Evolutionary conservation across 331 rosid genomes (phyloP).

Genomic region (Cydonia oblonga): DNA sequence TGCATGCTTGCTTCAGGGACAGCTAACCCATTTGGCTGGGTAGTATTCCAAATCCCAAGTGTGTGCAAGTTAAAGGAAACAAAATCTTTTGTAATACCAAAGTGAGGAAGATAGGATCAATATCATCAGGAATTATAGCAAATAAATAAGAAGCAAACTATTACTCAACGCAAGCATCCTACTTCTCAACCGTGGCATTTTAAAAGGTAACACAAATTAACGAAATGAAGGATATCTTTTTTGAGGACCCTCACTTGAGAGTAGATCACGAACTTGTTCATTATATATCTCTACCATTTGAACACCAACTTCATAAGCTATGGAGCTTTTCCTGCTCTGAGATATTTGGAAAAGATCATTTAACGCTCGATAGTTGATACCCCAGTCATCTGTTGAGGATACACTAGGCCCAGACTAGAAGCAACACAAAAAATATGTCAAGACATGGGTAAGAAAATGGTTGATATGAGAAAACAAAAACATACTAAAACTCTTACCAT

Average conservation of each 20-base stretch:
- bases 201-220: neutral
- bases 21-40: constrained; percentile 98
- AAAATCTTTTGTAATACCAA: neutral
- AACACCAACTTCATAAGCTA: constrained; percentile 83
- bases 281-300: constrained; percentile 99
- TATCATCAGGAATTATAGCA: neutral
- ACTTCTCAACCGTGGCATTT: neutral
- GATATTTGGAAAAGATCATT: constrained; percentile 92
- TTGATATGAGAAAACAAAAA: neutral
- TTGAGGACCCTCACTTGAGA: constrained; percentile 62
- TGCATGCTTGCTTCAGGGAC: constrained; percentile 98
- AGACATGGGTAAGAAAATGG: neutral
- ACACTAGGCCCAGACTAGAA: constrained; percentile 74
- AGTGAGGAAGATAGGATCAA: neutral
- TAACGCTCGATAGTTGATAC: constrained; percentile 88
- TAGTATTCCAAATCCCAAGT: constrained; percentile 96
- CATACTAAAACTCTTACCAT: constrained; percentile 45
- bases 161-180: neutral
- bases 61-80: constrained; percentile 91
- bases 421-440: constrained; percentile 14
- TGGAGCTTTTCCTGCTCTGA: constrained; percentile 61
- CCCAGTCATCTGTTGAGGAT: constrained; percentile 78
- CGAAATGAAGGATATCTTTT: constrained; percentile 77
- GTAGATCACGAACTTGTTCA: constrained; percentile 96
- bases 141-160: neutral